Conservation (phyloP, 495 filamentous ascomycete species). For the Podospora pseudocomata region DNA sequence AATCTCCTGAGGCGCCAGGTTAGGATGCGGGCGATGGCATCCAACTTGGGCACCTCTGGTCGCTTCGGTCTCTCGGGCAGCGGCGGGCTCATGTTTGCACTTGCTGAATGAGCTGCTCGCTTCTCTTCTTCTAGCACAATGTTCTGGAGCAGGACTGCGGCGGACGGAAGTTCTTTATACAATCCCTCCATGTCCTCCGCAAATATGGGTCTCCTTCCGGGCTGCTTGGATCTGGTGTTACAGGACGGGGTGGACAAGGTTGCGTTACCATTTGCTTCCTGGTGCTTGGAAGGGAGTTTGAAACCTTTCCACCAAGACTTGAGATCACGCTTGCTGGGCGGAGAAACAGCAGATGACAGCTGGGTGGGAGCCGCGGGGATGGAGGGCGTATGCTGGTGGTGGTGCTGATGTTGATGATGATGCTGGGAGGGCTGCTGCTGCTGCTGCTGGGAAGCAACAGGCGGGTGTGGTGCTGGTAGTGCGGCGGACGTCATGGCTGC, state of each 20-base stretch:
- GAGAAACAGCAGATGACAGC: constrained; percentile 43
- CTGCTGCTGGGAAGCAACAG: constrained; percentile 16
- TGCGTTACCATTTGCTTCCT: constrained; percentile 70
- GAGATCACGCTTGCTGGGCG: constrained; percentile 73
- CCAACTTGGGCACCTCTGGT: constrained; percentile 20
- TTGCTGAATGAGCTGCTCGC: constrained; percentile 28
- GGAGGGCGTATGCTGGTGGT: constrained; percentile 14
- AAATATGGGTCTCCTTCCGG: constrained; percentile 18
- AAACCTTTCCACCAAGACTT: constrained; percentile 92
- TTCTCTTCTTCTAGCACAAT: constrained; percentile 17
- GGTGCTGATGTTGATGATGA: constrained; percentile 3
- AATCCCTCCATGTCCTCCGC: constrained; percentile 24
- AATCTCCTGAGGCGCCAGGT: constrained; percentile 17
- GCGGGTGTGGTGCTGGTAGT: constrained; percentile 18
- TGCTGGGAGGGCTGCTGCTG: constrained; percentile 16
- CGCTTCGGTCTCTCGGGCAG: constrained; percentile 12
- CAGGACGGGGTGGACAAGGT: constrained; percentile 18
- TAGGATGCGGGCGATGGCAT: constrained; percentile 22
- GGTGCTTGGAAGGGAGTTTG: constrained; percentile 67
- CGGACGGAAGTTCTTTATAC: constrained; percentile 18
- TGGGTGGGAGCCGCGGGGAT: constrained; percentile 19
- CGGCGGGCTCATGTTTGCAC: constrained; percentile 29
- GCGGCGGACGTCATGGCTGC: constrained; percentile 35
- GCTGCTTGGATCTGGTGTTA: constrained; percentile 13
- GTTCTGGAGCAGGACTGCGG: constrained; percentile 18